Percentiles rank a stretch among this genome's conserved stretches.
phyloP scores from a whole-genome alignment of 257 asterid genomes.

The Mentha longifolia region DNA sequence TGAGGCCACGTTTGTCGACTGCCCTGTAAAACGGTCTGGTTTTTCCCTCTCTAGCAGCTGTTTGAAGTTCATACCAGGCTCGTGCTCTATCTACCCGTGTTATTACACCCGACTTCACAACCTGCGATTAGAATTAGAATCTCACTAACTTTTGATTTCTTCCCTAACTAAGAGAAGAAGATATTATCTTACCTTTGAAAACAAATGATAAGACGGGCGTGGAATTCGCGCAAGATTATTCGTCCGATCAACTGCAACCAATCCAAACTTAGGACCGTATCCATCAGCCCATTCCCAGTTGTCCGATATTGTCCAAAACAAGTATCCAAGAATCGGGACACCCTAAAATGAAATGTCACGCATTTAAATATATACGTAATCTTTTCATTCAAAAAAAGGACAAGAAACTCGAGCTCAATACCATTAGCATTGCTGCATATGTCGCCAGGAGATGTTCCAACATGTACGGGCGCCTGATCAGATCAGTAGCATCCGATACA shows the following conservation, averaged over 20 bases:
- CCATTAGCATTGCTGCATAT: conserved; percentile 84
- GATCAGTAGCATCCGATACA: conserved; percentile 80
- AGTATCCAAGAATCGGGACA: conserved; percentile 81
- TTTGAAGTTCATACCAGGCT: conserved; percentile 81
- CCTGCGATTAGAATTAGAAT: conserved; percentile 49
- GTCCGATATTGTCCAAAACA: conserved; percentile 98
- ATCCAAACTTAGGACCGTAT: conserved; percentile 96
- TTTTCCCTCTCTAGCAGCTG: conserved; percentile 70
- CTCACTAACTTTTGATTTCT: conserved; percentile 17
- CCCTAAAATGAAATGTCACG: conserved; percentile 51
- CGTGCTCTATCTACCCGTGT: conserved; percentile 63
- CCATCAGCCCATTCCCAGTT: conserved; percentile 99
- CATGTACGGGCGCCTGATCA: conserved; percentile 86
- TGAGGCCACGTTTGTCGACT: conserved; percentile 69
- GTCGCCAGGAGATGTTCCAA: conserved; percentile 88
- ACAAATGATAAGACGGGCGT: conserved; percentile 83
- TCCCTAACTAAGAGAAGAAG: neutral
- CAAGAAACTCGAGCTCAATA: conserved; percentile 34
- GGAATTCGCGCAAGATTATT: conserved; percentile 79
- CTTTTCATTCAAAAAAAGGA: neutral
- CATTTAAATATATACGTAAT: conserved; percentile 7
- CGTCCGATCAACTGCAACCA: conserved; percentile 85
- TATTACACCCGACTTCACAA: conserved; percentile 77
- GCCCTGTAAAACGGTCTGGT: conserved; percentile 85
- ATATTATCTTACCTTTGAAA: conserved; percentile 54